Evolutionary conservation across 192 early-diverging fungal species (phyloP).

Genomic region (Coemansia sp.): DNA sequence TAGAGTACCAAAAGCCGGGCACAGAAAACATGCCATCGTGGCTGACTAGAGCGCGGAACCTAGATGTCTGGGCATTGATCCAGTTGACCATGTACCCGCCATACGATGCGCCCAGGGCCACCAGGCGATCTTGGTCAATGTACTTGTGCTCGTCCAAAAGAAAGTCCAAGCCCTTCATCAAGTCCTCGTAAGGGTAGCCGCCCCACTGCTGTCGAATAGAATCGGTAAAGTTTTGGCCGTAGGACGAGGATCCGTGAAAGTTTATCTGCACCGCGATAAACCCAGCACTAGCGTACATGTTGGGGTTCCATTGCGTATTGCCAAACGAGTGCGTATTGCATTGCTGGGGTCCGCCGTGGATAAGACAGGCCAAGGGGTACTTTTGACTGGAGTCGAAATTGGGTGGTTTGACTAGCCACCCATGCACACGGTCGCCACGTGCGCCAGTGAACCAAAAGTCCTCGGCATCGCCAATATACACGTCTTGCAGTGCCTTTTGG

Average conservation of each 20-base stretch:
- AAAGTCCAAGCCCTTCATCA: slow-evolving; percentile 72
- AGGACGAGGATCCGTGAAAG: slow-evolving; percentile 79
- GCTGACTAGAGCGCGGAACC: slow-evolving; percentile 69
- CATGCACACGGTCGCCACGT: slow-evolving; percentile 51
- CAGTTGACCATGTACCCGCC: slow-evolving; percentile 88
- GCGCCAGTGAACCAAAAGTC: slow-evolving; percentile 76
- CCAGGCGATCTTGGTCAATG: slow-evolving; percentile 61
- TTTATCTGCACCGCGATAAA: slow-evolving; percentile 73
- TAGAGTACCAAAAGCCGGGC: slow-evolving; percentile 61
- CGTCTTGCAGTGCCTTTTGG: slow-evolving; percentile 30
- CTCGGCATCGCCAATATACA: slow-evolving; percentile 59
- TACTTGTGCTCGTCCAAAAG: slow-evolving; percentile 57
- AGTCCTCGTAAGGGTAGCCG: slow-evolving; percentile 70
- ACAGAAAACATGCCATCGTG: slow-evolving; percentile 78
- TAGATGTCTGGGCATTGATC: slow-evolving; percentile 74
- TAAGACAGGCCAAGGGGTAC: slow-evolving; percentile 77
- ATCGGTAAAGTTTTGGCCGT: slow-evolving; percentile 77
- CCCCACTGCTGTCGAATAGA: slow-evolving; percentile 79
- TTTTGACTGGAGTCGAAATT: slow-evolving; percentile 58
- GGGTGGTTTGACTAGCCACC: slow-evolving; percentile 67
- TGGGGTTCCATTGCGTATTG: slow-evolving; percentile 70
- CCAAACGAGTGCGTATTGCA: slow-evolving; percentile 63
- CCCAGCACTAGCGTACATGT: slow-evolving; percentile 75
- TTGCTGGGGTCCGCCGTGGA: slow-evolving; percentile 86
- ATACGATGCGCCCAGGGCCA: slow-evolving; percentile 74